Base-by-base conservation (phyloP, 1,284 basidiomycete species). In the Sporisorium scitamineum region DNA sequence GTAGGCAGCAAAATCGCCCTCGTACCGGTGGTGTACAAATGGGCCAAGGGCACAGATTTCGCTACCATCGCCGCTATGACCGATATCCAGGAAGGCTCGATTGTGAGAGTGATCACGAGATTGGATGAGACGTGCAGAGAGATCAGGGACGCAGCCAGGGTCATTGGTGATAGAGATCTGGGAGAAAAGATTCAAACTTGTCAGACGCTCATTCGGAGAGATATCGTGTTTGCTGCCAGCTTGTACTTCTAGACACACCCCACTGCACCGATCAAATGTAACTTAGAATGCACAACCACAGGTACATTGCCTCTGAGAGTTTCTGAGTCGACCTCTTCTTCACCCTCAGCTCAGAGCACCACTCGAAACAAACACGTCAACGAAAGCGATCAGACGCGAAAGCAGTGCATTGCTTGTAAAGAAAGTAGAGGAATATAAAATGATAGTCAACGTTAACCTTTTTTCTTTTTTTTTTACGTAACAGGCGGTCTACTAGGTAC, bases 41-140 rank as follows among this genome's bases (percentile, higher is more conserved):
- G 97, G 97, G 95, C 97, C 0, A 93, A 92, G 84, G 97, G 97
- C 60, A 97, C 95, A 92, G 95, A 95, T 0, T 99, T 99, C 86
- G 91, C 94, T 78, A 91, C 98, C 83, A 97, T 99, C 80, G 95
- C 94, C 1, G 87, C 90, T 8, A 87, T 99, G 70, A 99, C 97
- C 0, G 97, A 99, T 83, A 93, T 98, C 11, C 91, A 94, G 8
- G 97, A 99, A 85, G 97, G 97, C 0, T 97, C 94, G 0, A 96
- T 99, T 72, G 97, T 99, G 13, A 90, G 97, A 45, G 92, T 94
- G 55, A 99, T 99, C 84, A 98, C 94, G 4, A 90, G 97, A 16
- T 87, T 99, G 56, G 97, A 99, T 84, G 96, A 99, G 87, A 97
- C 95, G 0, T 99, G 96, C 86, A 89, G 95, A 59, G 97, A 99